Evolutionary conservation across 1,284 basidiomycete species (phyloP).

Genomic region (Sanguinoderma infundibulare): DNA sequence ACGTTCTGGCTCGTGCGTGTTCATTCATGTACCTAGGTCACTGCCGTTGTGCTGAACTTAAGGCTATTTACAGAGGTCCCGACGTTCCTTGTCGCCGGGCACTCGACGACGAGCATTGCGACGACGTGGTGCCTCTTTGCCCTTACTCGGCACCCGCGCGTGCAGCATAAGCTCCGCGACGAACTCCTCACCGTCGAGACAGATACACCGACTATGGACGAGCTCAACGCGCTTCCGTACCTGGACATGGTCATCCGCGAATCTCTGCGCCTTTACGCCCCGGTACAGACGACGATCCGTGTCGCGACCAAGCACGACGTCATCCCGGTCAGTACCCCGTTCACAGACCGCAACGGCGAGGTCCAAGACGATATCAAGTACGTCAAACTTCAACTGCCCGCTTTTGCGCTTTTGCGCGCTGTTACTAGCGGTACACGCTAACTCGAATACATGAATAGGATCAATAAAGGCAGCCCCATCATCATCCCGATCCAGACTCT

Average conservation of each 20-base stretch:
- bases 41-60: too few relatives aligned
- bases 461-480: slow-evolving; percentile 48
- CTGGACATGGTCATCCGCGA: slow-evolving; percentile 75
- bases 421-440: too few relatives aligned
- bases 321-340: slow-evolving; percentile 39
- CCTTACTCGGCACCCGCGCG: slow-evolving; percentile 54
- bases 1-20: slow-evolving; percentile 57
- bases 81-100: slow-evolving; percentile 66
- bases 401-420: background rate
- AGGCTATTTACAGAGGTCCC: slow-evolving; percentile 18
- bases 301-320: slow-evolving; percentile 54
- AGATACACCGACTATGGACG: slow-evolving; percentile 53
- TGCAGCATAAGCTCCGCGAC: slow-evolving; percentile 70
- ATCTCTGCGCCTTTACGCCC: slow-evolving; percentile 65
- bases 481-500: slow-evolving; percentile 52
- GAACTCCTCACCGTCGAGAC: slow-evolving; percentile 56
- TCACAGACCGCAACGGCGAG: slow-evolving; percentile 36
- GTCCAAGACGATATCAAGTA: slow-evolving; percentile 32
- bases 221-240: slow-evolving; percentile 60
- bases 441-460: slow-evolving; percentile 31
- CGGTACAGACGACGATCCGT: slow-evolving; percentile 61
- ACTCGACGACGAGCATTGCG: slow-evolving; percentile 63
- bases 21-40: too few relatives aligned
- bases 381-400: slow-evolving; percentile 1
- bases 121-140: slow-evolving; percentile 69